Evolutionary conservation across 2,329 filamentous ascomycete species (phyloP).

Genomic region (Aspergillus pseudoviridinutans): DNA sequence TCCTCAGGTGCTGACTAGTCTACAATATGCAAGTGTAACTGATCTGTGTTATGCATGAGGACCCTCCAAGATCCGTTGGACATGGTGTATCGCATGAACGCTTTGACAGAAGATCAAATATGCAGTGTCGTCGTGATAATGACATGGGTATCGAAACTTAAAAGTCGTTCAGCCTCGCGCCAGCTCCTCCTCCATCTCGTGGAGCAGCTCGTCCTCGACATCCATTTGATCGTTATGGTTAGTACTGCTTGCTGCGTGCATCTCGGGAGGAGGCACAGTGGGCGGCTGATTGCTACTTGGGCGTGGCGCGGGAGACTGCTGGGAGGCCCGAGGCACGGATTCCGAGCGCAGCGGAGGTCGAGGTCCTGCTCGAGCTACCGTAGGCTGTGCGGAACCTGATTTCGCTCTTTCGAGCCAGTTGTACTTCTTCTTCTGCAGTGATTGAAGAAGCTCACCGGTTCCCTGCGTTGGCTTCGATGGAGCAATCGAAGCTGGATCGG

Average conservation of each 20-base stretch:
- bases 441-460: slow-evolving; percentile 17
- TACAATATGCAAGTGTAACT: not conserved
- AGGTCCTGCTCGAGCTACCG: not conserved
- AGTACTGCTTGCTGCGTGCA: not conserved
- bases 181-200: slow-evolving; percentile 25
- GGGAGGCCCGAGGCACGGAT: not conserved
- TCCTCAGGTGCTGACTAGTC: not conserved
- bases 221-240: not conserved
- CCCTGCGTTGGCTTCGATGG: slow-evolving; percentile 1
- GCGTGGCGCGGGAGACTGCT: not conserved
- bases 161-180: slow-evolving; percentile 6
- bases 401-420: slow-evolving; percentile 22
- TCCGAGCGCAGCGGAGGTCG: not conserved
- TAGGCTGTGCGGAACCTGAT: not conserved
- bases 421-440: slow-evolving; percentile 29
- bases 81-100: not conserved
- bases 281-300: not conserved
- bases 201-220: slow-evolving; percentile 22
- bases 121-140: not conserved
- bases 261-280: not conserved
- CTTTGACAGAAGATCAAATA: not conserved
- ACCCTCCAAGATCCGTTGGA: not conserved
- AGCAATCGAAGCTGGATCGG: not conserved
- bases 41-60: not conserved
- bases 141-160: slow-evolving; percentile 3